These are phyloP conservation scores for Candida xyloterini DNA, from an alignment of 805 yeast genomes.

Conservation along the genomic window DNA sequence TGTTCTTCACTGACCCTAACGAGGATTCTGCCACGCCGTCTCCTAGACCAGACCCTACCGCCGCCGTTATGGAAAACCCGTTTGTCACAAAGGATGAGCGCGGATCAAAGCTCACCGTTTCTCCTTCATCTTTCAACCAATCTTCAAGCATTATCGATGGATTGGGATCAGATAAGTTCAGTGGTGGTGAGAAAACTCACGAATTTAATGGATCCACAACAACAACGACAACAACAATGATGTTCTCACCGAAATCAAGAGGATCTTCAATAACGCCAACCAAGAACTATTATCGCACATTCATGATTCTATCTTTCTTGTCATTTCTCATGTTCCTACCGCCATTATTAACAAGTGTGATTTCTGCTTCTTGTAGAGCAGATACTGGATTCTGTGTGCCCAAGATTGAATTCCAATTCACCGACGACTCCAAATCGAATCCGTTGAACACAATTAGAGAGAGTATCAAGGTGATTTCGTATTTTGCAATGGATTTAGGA, in stretches of 20 bases:
- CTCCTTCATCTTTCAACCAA: slow-evolving; percentile 5
- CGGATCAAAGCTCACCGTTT: slow-evolving; percentile 2
- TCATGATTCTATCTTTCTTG: slow-evolving; percentile 21
- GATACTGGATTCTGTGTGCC: slow-evolving; percentile 38
- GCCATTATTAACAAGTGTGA: slow-evolving; percentile 22
- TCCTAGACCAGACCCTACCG: slow-evolving; percentile 10
- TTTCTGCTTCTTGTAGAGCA: slow-evolving; percentile 34
- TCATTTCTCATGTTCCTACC: slow-evolving; percentile 26
- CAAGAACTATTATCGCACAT: slow-evolving; percentile 23
- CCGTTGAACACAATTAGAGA: slow-evolving; percentile 38
- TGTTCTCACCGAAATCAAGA: slow-evolving; percentile 6
- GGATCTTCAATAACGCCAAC: slow-evolving; percentile 7
- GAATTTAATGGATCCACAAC: slow-evolving; percentile 5
- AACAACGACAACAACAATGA: slow-evolving; percentile 7
- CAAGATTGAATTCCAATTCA: slow-evolving; percentile 40
- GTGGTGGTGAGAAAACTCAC: slow-evolving; percentile 4
- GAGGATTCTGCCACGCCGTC: slow-evolving; percentile 11
- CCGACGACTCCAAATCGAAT: slow-evolving; percentile 37
- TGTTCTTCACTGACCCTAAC: slow-evolving; percentile 23
- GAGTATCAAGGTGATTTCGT: slow-evolving; percentile 42
- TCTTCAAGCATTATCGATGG: slow-evolving; percentile 8
- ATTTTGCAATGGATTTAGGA: slow-evolving; percentile 45
- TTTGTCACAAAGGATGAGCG: slow-evolving; percentile 16
- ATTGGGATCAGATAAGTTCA: slow-evolving; percentile 10
- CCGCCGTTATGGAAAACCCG: slow-evolving; percentile 12